Evolutionary conservation across 2,329 filamentous ascomycete species (phyloP), one percentile per base, ranked within the genome.

Genomic region (Arthrobotrys megalospora): DNA sequence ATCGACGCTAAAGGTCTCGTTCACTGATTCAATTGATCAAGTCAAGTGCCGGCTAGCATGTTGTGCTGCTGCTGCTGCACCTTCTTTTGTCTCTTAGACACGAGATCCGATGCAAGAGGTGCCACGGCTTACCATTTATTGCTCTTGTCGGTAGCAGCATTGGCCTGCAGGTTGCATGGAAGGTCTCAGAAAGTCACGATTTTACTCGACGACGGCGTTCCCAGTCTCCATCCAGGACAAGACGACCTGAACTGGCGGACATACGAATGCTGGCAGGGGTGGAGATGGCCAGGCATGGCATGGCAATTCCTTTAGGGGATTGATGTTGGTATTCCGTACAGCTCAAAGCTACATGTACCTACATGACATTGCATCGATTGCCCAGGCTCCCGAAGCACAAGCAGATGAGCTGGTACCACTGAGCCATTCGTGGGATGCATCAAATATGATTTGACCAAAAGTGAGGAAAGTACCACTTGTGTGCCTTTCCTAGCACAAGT

Each of bases 401-500:
- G 48, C 58, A 77, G 73, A 77, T 77, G 73, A 77, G 73, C 72
- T 77, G 72, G 72, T 77, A 77, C 66, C 72, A 76, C 65, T 76
- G 43, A 60, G 32, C 47, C 45, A 28, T 62, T 43, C 41, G 45
- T 21, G 32, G 34, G 48, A 64, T 50, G 28, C 36, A 41, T 38
- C 48, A 28, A 19, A 47, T 34, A 24, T 28, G 19, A 43, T 19
- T 62, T 28, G 53, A 6, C 19, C 28, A 38, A 12, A 34, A 41
- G 38, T 21, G 21, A 21, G n/a, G 12, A 41, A 69, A 19, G 66
- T 70, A 60, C 66, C 66, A 11, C 24, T 63, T 41, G 2, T 32
- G 6, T 14, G 38, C 32, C 41, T 47, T 28, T 28, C 50, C 48
- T 24, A 50, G 60, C 62, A 16, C 66, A 65, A 38, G 8, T 14